phyloP scores from a whole-genome alignment of 192 early-diverging fungal species.

The Glomus cerebriforme region DNA sequence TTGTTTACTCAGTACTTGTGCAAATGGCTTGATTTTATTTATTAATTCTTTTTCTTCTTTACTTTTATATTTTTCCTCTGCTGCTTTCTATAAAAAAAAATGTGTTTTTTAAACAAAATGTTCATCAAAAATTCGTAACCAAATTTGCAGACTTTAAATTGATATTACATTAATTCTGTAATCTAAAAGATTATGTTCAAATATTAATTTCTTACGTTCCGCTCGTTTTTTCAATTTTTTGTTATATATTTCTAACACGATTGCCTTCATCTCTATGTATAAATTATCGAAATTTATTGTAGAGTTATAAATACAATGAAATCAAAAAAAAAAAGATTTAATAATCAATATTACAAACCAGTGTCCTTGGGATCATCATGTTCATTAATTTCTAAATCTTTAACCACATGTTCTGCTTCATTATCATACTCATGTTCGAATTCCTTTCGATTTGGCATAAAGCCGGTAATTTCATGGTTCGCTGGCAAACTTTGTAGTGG shows the following conservation, averaged over 20 bases:
- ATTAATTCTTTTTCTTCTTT: conserved; percentile 90
- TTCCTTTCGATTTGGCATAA: conserved; percentile 95
- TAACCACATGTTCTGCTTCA: conserved; percentile 92
- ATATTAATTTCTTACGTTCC: conserved; percentile 85
- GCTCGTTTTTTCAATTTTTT: conserved; percentile 75
- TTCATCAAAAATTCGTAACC: not conserved
- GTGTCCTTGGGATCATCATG: conserved; percentile 84
- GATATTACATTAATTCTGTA: conserved; percentile 66
- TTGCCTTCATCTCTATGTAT: conserved; percentile 83
- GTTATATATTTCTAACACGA: conserved; percentile 94
- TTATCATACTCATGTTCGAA: conserved; percentile 98
- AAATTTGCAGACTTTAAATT: not conserved
- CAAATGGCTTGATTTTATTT: conserved; percentile 80
- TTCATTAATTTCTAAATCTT: conserved; percentile 91
- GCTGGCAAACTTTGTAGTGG: conserved; percentile 82
- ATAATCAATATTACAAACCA: conserved; percentile 43
- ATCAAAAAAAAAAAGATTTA: not conserved
- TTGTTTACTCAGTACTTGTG: conserved; percentile 73
- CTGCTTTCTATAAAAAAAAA: conserved; percentile 37
- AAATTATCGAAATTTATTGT: not conserved
- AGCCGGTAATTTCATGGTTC: conserved; percentile 96
- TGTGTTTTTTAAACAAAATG: not conserved
- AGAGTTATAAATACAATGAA: not conserved
- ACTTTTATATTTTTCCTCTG: conserved; percentile 71
- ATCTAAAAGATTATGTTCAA: conserved; percentile 87